Conservation (phyloP, 2,329 filamentous ascomycete species). For the Atkinsonella texensis region DNA sequence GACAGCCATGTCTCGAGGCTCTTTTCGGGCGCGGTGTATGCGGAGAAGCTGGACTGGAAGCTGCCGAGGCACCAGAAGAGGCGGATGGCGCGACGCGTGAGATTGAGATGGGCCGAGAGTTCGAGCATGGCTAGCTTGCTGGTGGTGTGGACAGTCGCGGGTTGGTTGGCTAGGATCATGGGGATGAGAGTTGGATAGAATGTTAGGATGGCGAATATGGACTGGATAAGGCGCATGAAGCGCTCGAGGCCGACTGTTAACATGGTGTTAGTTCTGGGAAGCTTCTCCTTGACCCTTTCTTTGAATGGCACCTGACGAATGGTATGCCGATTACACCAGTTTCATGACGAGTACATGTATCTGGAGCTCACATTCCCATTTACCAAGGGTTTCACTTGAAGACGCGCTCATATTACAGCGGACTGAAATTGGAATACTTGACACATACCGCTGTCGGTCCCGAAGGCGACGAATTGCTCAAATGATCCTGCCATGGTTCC, state of each 20-base stretch:
- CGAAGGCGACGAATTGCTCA: conserved; percentile 30
- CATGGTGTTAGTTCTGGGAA: not conserved
- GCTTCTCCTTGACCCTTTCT: not conserved
- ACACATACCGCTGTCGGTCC: conserved; percentile 31
- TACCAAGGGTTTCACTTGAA: no score
- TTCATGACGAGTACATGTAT: no score
- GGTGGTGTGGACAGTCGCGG: conserved; percentile 13
- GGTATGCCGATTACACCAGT: no score
- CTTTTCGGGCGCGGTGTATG: conserved; percentile 13
- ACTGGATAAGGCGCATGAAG: conserved; percentile 44
- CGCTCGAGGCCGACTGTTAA: conserved; percentile 46
- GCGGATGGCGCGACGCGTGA: conserved; percentile 51
- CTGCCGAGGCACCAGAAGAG: conserved; percentile 56
- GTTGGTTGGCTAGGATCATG: conserved; percentile 17
- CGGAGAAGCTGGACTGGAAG: conserved; percentile 36
- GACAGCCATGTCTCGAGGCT: conserved; percentile 35
- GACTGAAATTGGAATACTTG: no score
- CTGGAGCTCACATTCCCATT: no score
- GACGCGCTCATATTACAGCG: no score
- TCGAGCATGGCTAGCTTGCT: conserved; percentile 20
- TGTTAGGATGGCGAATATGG: conserved; percentile 34
- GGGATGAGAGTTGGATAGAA: conserved; percentile 30
- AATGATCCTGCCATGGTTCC: conserved; percentile 15
- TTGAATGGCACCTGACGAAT: not conserved
- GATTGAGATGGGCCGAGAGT: conserved; percentile 30